These are phyloP conservation scores for Aspergillus pseudoviridinutans DNA, from an alignment of 2,329 filamentous ascomycete species.

Conservation along the genomic window DNA sequence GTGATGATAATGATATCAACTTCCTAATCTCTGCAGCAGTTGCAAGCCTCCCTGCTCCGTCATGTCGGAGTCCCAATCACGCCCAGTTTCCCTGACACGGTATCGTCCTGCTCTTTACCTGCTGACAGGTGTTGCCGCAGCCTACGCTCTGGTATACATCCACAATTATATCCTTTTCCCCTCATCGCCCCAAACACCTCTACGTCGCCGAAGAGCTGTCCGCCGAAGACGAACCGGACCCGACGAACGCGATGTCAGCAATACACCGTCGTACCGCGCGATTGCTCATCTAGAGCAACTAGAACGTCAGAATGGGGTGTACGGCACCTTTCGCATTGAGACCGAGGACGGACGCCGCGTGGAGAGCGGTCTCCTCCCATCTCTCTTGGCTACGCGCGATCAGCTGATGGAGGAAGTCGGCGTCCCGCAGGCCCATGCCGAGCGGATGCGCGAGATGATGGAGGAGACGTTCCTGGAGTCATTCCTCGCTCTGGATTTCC, in stretches of 20 bases:
- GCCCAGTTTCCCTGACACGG: conserved; percentile 31
- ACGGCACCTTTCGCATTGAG: conserved; percentile 42
- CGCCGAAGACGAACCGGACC: conserved; percentile 30
- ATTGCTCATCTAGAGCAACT: conserved; percentile 39
- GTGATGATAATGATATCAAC: conserved; percentile 15
- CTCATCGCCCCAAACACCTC: conserved; percentile 20
- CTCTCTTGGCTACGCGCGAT: conserved; percentile 38
- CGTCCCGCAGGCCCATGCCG: conserved; percentile 34
- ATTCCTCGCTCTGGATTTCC: conserved; percentile 40
- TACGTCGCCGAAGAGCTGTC: conserved; percentile 39
- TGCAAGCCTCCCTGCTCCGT: conserved; percentile 13
- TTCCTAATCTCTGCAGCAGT: conserved; percentile 8
- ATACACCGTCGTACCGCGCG: conserved; percentile 35
- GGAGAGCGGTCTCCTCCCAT: conserved; percentile 41
- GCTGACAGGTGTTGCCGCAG: conserved; percentile 39
- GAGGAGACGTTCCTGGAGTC: conserved; percentile 43
- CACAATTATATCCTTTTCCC: conserved; percentile 30
- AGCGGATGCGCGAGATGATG: conserved; percentile 42
- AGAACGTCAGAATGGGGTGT: conserved; percentile 39
- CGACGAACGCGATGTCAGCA: conserved; percentile 18
- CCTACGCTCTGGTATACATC: conserved; percentile 40
- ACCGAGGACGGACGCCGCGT: conserved; percentile 39
- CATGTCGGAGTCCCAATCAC: conserved; percentile 31
- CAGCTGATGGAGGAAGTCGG: conserved; percentile 41
- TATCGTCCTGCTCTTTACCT: conserved; percentile 41